These are phyloP conservation scores for Adansonia rubrostipa DNA, from an alignment of 441 rosid genomes.

Conservation along the genomic window DNA sequence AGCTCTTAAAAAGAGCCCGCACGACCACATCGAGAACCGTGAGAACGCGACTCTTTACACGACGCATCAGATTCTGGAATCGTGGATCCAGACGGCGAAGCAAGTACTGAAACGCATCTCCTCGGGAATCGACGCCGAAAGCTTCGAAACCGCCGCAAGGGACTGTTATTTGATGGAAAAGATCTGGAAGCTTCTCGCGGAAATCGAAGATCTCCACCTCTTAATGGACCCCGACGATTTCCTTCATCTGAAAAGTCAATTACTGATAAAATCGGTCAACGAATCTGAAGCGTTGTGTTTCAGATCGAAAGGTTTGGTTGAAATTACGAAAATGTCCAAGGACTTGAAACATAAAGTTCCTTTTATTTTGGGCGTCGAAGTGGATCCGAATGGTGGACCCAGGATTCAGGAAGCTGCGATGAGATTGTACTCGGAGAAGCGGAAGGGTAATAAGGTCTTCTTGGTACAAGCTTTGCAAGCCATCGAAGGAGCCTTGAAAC, in stretches of 20 bases:
- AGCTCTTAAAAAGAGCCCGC: constrained; percentile 51
- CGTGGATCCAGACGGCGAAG: constrained; percentile 69
- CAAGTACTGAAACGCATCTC: constrained; percentile 52
- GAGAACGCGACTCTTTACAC: constrained; percentile 73
- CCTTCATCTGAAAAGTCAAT: constrained; percentile 63
- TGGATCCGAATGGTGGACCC: constrained; percentile 94
- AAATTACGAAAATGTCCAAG: constrained; percentile 54
- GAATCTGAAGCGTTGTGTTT: constrained; percentile 78
- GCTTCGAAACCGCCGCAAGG: constrained; percentile 52
- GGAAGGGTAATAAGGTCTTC: constrained; percentile 55
- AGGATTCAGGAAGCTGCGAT: constrained; percentile 92
- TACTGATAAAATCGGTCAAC: constrained; percentile 44
- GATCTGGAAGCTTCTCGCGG: constrained; percentile 74
- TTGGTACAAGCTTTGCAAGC: constrained; percentile 83
- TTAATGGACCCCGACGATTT: constrained; percentile 88
- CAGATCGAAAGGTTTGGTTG: constrained; percentile 71
- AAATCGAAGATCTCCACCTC: constrained; percentile 74
- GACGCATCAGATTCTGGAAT: constrained; percentile 78
- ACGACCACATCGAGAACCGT: constrained; percentile 56
- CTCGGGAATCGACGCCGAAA: constrained; percentile 41
- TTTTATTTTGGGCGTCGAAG: constrained; percentile 71
- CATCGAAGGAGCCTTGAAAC: constrained; percentile 77
- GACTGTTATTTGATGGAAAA: constrained; percentile 65
- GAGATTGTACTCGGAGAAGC: constrained; percentile 62
- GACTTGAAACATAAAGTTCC: constrained; percentile 82